Base-by-base conservation (phyloP, 306 rosid genomes). In the Ziziphus jujuba region DNA sequence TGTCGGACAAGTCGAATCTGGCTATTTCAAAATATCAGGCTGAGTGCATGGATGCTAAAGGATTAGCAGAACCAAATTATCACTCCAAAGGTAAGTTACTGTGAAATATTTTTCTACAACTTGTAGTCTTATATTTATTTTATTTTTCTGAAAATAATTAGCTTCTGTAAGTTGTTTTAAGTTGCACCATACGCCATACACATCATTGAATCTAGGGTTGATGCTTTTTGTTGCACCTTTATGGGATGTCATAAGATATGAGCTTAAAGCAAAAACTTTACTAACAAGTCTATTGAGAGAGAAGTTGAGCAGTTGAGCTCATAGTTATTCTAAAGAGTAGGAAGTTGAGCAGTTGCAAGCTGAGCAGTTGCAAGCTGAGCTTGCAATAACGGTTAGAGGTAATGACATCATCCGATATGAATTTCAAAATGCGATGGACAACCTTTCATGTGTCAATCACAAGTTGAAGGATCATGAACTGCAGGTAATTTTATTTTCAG, bases 331-430 rank as follows among this genome's bases (percentile, higher is more conserved):
- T 55, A 95, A 88, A 76, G 96, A 95, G 75, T 85, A 83, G 58
- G 85, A 87, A 82, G 84, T 77, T 64, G 99, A 90, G 83, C 97
- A 90, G n/a, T n/a, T n/a, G n/a, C n/a, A n/a, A n/a, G n/a, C n/a
- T n/a, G n/a, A n/a, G n/a, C n/a, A n/a, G 79, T 75, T 95, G 85
- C 96, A 84, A 77, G 92, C 95, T 49, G 97, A 88, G 77, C 79
- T 95, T 67, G 97, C 91, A 59, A 76, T 97, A 38, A 87, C 96
- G 44, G 96, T 88, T 45, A 95, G 99, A 78, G 99, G 99, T 59
- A 87, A 78, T 16, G 96, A 87, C 76, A 83, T 90, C 24, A 85
- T 95, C 61, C 82, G 81, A 74, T 83, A 84, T 64, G 96, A 95
- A 81, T 84, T 95, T 59, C 92, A 84, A 75, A 90, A 84, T 82